phyloP scores from a whole-genome alignment of 495 filamentous ascomycete species.

The Penicillium daleae region DNA sequence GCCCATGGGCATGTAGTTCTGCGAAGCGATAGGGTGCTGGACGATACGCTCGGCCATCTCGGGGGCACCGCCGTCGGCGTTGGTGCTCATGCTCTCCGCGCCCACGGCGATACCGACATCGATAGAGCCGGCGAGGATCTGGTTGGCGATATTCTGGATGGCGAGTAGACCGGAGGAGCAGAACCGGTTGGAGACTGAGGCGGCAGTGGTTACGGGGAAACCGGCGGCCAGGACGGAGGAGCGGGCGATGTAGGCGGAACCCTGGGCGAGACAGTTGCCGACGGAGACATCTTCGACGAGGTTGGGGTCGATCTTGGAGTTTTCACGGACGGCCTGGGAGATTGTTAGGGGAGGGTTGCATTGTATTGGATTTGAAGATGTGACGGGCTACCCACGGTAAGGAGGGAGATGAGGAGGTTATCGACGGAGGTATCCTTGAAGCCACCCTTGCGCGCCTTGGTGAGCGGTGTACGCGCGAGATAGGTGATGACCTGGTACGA shows the following conservation, averaged over 20 bases:
- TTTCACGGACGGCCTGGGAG: constrained; percentile 59
- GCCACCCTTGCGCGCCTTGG: constrained; percentile 80
- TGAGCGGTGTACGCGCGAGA: constrained; percentile 76
- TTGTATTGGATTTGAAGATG: background rate
- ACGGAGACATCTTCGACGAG: constrained; percentile 91
- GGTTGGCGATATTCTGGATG: constrained; percentile 88
- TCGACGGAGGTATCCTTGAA: constrained; percentile 91
- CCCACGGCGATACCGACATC: constrained; percentile 87
- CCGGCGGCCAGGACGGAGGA: constrained; percentile 88
- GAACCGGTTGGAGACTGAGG: constrained; percentile 86
- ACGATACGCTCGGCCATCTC: constrained; percentile 77
- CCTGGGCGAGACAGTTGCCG: constrained; percentile 71
- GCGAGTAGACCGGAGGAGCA: constrained; percentile 95
- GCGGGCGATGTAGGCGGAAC: constrained; percentile 80
- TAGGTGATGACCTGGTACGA: constrained; percentile 75
- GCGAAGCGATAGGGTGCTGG: constrained; percentile 69
- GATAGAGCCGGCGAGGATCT: constrained; percentile 80
- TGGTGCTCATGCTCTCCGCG: constrained; percentile 83
- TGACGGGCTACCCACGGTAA: constrained; percentile 61
- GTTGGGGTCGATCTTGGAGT: constrained; percentile 77
- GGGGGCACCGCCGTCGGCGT: constrained; percentile 67
- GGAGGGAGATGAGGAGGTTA: constrained; percentile 74
- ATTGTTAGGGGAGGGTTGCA: background rate
- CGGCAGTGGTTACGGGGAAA: constrained; percentile 82
- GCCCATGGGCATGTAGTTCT: constrained; percentile 92